phyloP scores from a whole-genome alignment of 768 basidiomycete species.

The Tylopilus subfusipes region DNA sequence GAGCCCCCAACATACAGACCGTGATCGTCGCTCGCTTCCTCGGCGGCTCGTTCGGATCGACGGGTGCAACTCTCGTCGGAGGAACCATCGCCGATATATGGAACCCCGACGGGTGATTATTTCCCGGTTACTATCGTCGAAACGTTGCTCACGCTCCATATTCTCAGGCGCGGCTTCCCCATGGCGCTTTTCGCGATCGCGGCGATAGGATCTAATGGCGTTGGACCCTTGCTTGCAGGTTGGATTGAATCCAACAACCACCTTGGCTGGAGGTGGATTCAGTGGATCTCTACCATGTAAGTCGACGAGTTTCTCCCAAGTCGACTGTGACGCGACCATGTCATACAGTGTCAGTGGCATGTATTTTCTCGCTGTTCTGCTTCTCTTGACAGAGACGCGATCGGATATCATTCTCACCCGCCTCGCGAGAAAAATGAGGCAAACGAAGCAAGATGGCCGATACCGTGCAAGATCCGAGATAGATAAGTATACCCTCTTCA shows the following conservation, averaged over 20 bases:
- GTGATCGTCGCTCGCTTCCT: conserved; percentile 67
- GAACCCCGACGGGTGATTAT: conserved; percentile 52
- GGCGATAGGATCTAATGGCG: conserved; percentile 57
- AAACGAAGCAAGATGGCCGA: conserved; percentile 57
- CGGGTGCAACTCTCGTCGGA: conserved; percentile 68
- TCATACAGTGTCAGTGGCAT: conserved; percentile 46
- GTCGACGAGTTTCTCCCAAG: conserved; percentile 2
- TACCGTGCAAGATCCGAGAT: conserved; percentile 65
- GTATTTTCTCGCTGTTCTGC: conserved; percentile 46
- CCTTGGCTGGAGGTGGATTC: conserved; percentile 78
- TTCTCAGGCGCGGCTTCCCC: conserved; percentile 65
- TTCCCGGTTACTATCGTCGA: neutral
- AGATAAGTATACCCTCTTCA: conserved; percentile 51
- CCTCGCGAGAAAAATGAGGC: conserved; percentile 59
- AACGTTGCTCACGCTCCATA: conserved; percentile 9
- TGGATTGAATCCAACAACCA: conserved; percentile 60
- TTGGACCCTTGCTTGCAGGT: conserved; percentile 62
- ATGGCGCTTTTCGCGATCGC: conserved; percentile 70
- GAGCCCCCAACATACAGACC: conserved; percentile 49
- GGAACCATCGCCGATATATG: conserved; percentile 75
- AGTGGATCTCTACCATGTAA: conserved; percentile 74
- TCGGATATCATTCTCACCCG: conserved; percentile 64
- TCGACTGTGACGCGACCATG: neutral
- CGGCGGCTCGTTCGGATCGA: conserved; percentile 64
- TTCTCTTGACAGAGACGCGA: conserved; percentile 73